Conservation (phyloP, 106 monocot species). For the Phalaenopsis equestris region DNA sequence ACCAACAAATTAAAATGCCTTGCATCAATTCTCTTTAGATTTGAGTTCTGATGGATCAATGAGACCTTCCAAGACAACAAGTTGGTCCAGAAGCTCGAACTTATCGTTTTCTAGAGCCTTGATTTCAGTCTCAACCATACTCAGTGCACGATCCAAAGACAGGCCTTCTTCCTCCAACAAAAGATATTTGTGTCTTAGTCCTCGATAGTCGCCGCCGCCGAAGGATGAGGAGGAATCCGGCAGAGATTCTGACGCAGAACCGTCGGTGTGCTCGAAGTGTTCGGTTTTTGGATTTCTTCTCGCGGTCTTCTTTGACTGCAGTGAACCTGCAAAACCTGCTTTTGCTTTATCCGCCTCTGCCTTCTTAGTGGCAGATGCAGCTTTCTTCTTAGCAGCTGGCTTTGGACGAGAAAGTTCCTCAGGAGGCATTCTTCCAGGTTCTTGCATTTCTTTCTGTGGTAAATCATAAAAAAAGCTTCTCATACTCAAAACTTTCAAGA, state of each 20-base stretch:
- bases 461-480: too few relatives aligned
- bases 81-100: constrained; percentile 65
- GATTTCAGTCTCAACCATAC: constrained; percentile 38
- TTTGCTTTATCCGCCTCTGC: constrained; percentile 17
- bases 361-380: constrained; percentile 19
- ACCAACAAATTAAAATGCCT: too few relatives aligned
- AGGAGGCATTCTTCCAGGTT: constrained; percentile 12
- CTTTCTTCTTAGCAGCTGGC: constrained; percentile 31
- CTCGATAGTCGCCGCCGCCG: constrained; percentile 35
- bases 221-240: constrained; percentile 41
- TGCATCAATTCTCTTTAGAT: not conserved
- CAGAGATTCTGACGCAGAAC: constrained; percentile 42
- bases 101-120: constrained; percentile 75
- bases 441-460: constrained; percentile 30
- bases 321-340: constrained; percentile 5
- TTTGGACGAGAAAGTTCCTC: constrained; percentile 18
- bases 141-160: constrained; percentile 49
- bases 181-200: constrained; percentile 64
- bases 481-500: too few relatives aligned
- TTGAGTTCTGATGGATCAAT: constrained; percentile 59
- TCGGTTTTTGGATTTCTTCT: constrained; percentile 40
- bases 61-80: constrained; percentile 89
- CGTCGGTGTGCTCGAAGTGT: constrained; percentile 31
- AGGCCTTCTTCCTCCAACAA: constrained; percentile 84
- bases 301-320: constrained; percentile 29